Evolutionary conservation across 306 rosid species (phyloP).

Genomic region (Vigna mungo): DNA sequence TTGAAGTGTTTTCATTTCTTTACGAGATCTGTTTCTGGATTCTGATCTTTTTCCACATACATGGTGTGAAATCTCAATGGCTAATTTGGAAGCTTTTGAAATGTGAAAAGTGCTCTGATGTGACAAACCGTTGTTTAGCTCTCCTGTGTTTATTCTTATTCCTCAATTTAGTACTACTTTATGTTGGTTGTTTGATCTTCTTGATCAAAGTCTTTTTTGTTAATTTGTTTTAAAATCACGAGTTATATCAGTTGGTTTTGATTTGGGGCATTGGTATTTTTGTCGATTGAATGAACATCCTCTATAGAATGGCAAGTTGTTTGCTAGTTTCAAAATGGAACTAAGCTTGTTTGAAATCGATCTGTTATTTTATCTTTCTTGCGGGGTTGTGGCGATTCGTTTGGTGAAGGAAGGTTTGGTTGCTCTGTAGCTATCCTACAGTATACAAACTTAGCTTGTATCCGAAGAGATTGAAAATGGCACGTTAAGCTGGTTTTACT

Average conservation of each 20-base stretch:
- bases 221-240: not conserved
- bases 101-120: slow-evolving; percentile 17
- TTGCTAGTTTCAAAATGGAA: slow-evolving; percentile 25
- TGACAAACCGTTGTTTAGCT: not conserved
- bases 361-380: slow-evolving; percentile 8
- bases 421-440: not conserved
- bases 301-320: slow-evolving; percentile 14
- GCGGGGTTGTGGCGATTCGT: not conserved
- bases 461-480: not conserved
- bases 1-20: not conserved
- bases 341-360: slow-evolving; percentile 33
- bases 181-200: not conserved
- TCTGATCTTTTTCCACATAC: not conserved
- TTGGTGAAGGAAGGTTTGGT: not conserved
- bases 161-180: not conserved
- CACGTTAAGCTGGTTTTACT: slow-evolving; percentile 7
- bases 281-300: slow-evolving; percentile 2
- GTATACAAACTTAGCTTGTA: not conserved
- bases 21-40: slow-evolving; percentile 35
- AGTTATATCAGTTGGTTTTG: not conserved
- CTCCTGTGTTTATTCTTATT: not conserved
- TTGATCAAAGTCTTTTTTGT: not conserved
- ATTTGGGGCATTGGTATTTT: slow-evolving; percentile 10
- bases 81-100: slow-evolving; percentile 31
- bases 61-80: slow-evolving; percentile 25